Base-by-base conservation (phyloP, 2,329 filamentous ascomycete species). In the Ceratocystis cacaofunesta region DNA sequence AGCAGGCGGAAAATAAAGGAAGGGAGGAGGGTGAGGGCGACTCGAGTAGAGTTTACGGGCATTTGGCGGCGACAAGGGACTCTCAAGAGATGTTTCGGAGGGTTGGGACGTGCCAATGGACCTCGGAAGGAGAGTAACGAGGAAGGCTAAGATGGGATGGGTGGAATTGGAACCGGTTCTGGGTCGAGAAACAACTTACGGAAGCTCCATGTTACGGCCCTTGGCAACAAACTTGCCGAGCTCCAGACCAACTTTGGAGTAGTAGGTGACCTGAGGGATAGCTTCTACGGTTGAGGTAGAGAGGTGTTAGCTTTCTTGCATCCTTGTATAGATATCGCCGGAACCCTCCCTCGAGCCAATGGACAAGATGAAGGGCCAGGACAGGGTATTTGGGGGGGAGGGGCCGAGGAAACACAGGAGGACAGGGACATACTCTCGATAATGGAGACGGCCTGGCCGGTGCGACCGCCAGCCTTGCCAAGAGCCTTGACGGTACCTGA, bases 141-240 rank as follows among this genome's bases (percentile, higher is more conserved):
- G 19, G 6, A 46, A n/a, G 60, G 41, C 15, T 58, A 7, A n/a
- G 5, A 25, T 58, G 28, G 15, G 5, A 8, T 15, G 28, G 28
- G 30, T 3, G 55, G 25, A n/a, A 58, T 17, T 58, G 28, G 7
- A 32, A 8, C 12, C 15, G 55, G 28, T 10, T 64, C 25, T 36
- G 32, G 68, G 64, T 10, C n/a, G 48, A 67, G 66, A 63, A 64
- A 48, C 62, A 41, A 80, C 92, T 85, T 88, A 99, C 94, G 94
- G 94, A 78, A 90, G 91, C 74, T 82, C 80, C 91, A 99, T 96
- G 80, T 88, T 89, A 78, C 92, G 91, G 76, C 85, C 86, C 72
- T 85, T 84, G 80, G 91, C 90, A 70, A 97, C 85, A 71, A 96
- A 82, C 83, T 89, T 95, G 75, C 83, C 83, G 68, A 97, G 82